These are phyloP conservation scores for Psilocybe azurescens DNA, from an alignment of 768 basidiomycete species.

Conservation along the genomic window DNA sequence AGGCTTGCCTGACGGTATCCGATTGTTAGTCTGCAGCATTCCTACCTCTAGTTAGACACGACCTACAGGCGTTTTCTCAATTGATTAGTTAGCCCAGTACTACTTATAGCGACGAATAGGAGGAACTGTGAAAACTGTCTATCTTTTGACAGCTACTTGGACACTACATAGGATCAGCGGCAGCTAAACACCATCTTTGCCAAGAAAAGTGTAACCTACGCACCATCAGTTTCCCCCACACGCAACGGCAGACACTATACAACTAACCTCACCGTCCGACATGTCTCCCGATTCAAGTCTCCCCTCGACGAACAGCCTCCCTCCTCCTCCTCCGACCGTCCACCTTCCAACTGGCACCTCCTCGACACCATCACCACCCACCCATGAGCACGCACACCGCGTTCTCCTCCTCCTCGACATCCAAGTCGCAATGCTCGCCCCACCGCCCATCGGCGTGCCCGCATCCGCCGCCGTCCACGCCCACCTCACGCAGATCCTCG, in stretches of 20 bases:
- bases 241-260: too few species aligned
- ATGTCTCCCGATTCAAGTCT: background rate
- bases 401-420: constrained; percentile 67
- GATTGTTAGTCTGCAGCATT: background rate
- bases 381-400: constrained; percentile 28
- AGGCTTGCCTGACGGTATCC: background rate
- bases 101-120: background rate
- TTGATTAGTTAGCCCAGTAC: background rate
- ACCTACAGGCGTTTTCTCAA: background rate
- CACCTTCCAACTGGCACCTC: background rate
- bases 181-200: too few species aligned
- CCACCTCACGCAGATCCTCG: constrained; percentile 57
- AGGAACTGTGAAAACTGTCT: background rate
- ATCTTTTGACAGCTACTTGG: background rate
- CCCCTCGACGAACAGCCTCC: background rate
- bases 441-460: constrained; percentile 57
- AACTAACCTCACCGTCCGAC: background rate
- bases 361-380: background rate
- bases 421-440: constrained; percentile 54
- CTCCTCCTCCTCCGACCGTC: background rate
- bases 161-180: background rate
- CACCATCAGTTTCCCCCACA: too few species aligned
- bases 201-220: too few species aligned
- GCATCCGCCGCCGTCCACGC: constrained; percentile 42
- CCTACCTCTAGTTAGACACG: background rate